Conservation (phyloP, 306 rosid genomes). For the Vachellia collinsii region DNA sequence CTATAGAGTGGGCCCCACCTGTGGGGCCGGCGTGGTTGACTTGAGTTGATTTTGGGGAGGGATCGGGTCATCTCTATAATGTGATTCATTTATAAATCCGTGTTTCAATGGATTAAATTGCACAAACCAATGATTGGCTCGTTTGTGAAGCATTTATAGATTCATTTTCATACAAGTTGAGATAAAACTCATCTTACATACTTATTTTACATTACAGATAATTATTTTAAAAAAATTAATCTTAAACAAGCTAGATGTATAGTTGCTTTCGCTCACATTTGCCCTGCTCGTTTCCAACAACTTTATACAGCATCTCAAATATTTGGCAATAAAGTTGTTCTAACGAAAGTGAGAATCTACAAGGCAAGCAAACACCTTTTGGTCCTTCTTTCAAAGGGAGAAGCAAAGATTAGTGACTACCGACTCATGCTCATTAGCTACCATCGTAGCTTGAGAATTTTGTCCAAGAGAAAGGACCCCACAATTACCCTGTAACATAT, state of each 20-base stretch:
- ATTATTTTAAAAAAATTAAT: too few species aligned
- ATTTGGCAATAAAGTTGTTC: too few species aligned
- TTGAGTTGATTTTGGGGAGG: not conserved
- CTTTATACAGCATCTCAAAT: too few species aligned
- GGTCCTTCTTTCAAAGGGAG: not conserved
- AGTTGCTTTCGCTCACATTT: too few species aligned
- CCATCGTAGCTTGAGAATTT: slow-evolving; percentile 1
- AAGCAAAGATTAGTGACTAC: not conserved
- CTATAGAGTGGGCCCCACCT: slow-evolving; percentile 17
- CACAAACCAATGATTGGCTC: too few species aligned
- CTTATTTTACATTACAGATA: too few species aligned
- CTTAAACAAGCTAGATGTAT: too few species aligned
- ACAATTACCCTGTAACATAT: slow-evolving; percentile 18
- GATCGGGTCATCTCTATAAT: too few species aligned
- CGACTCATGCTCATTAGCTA: not conserved
- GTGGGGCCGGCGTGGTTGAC: slow-evolving; percentile 48
- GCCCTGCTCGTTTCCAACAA: too few species aligned
- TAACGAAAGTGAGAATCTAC: not conserved
- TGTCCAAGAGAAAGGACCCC: slow-evolving; percentile 10
- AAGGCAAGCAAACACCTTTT: slow-evolving; percentile 17
- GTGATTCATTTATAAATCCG: not conserved
- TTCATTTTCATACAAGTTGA: too few species aligned
- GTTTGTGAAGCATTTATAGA: too few species aligned
- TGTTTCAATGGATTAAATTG: not conserved
- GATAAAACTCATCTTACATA: too few species aligned